phyloP scores from a whole-genome alignment of 2,329 filamentous ascomycete genomes.

The Ramichloridium luteum region DNA sequence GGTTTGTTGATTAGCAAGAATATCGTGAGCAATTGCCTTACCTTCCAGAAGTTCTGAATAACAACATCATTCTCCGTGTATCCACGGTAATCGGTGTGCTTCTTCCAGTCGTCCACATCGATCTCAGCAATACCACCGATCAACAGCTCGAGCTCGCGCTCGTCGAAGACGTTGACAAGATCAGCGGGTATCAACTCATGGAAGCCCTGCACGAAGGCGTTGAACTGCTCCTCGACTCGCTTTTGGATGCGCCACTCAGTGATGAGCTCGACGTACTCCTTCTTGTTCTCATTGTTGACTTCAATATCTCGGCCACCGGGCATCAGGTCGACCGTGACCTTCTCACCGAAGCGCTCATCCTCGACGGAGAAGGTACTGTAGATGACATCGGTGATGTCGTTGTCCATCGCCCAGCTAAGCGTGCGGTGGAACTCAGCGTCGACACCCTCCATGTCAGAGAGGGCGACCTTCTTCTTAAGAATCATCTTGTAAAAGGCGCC shows the following conservation, averaged over 20 bases:
- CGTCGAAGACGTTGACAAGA: constrained; percentile 95
- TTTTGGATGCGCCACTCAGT: constrained; percentile 99
- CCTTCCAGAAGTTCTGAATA: constrained; percentile 97
- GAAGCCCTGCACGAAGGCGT: constrained; percentile 94
- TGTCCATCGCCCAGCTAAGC: constrained; percentile 94
- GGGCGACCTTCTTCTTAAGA: constrained; percentile 75
- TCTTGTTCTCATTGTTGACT: constrained; percentile 97
- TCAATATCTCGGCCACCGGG: constrained; percentile 82
- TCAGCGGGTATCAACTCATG: constrained; percentile 94
- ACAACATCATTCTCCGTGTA: constrained; percentile 98
- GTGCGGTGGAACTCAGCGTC: constrained; percentile 96
- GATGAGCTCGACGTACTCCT: constrained; percentile 96
- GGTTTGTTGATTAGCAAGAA: background rate
- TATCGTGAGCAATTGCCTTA: constrained; percentile 20
- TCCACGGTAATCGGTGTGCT: constrained; percentile 96
- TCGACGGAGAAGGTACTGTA: constrained; percentile 96
- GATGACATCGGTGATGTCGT: constrained; percentile 88
- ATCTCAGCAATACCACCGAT: constrained; percentile 99
- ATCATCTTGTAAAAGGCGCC: constrained; percentile 99
- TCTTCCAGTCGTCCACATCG: constrained; percentile 99
- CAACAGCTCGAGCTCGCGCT: constrained; percentile 87
- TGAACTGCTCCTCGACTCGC: constrained; percentile 95
- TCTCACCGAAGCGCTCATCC: constrained; percentile 91
- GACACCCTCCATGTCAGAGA: constrained; percentile 97
- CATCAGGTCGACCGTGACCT: constrained; percentile 87